These are phyloP conservation scores for Cadophora luteo-olivacea DNA, from an alignment of 2,329 filamentous ascomycete species.

Conservation along the genomic window DNA sequence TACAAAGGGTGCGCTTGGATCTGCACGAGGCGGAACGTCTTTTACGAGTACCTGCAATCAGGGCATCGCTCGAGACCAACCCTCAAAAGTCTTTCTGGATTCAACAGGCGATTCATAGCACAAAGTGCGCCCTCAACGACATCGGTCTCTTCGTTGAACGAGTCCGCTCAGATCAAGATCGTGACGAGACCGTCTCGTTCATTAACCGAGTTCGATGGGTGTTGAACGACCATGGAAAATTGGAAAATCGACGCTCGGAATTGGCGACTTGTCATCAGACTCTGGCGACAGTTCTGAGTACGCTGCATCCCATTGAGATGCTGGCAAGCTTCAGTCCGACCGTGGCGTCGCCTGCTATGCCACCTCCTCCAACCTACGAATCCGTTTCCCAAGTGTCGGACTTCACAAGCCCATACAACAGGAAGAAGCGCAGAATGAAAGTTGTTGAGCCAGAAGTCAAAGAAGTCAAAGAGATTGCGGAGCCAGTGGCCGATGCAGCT, in stretches of 20 bases:
- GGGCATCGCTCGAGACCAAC: slow-evolving; percentile 11
- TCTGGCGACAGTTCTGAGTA: slow-evolving; percentile 23
- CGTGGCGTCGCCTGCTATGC: neutral
- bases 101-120: slow-evolving; percentile 10
- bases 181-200: slow-evolving; percentile 23
- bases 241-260: slow-evolving; percentile 24
- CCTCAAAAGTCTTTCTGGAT: slow-evolving; percentile 22
- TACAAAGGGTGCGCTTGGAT: slow-evolving; percentile 25
- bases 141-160: slow-evolving; percentile 27
- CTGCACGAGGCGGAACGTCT: slow-evolving; percentile 28
- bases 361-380: slow-evolving; percentile 14
- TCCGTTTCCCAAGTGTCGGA: neutral
- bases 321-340: slow-evolving; percentile 10
- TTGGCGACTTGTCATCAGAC: slow-evolving; percentile 24
- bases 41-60: slow-evolving; percentile 17
- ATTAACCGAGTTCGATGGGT: slow-evolving; percentile 25
- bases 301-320: slow-evolving; percentile 19
- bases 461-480: neutral
- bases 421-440: slow-evolving; percentile 10
- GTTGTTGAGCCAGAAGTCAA: neutral
- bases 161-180: slow-evolving; percentile 20
- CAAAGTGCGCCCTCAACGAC: slow-evolving; percentile 24
- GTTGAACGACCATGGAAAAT: slow-evolving; percentile 26
- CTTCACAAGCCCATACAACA: slow-evolving; percentile 11
- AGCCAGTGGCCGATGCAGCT: neutral